A percentile compares a stretch with the other conserved stretches of the same genome.
Evolutionary conservation across 805 yeast species (phyloP).

Genomic region (Priceomyces melissophilus): DNA sequence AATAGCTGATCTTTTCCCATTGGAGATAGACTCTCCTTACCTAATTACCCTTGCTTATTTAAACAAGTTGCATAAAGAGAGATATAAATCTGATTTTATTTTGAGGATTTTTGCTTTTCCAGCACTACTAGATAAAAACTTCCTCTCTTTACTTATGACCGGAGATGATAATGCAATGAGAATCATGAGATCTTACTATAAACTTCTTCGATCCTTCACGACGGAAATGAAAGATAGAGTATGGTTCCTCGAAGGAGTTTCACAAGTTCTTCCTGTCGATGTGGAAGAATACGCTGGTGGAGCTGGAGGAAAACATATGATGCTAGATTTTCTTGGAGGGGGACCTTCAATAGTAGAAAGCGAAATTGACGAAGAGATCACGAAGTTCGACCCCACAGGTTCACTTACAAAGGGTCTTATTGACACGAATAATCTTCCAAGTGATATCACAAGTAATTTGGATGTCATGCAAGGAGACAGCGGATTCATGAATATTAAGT

Average conservation of each 20-base stretch:
- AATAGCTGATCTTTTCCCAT: slow-evolving; percentile 82
- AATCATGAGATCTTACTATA: slow-evolving; percentile 85
- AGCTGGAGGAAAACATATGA: slow-evolving; percentile 86
- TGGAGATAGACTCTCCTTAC: slow-evolving; percentile 78
- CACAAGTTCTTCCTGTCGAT: slow-evolving; percentile 84
- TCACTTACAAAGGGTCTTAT: slow-evolving; percentile 44
- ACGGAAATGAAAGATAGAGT: slow-evolving; percentile 84
- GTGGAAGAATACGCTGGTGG: slow-evolving; percentile 89
- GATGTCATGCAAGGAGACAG: slow-evolving; percentile 51
- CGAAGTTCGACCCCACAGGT: slow-evolving; percentile 42
- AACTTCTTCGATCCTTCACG: slow-evolving; percentile 74
- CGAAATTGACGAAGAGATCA: slow-evolving; percentile 38
- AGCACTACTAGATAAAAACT: slow-evolving; percentile 79
- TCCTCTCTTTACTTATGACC: slow-evolving; percentile 71
- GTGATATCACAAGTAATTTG: slow-evolving; percentile 49
- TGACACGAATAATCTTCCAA: slow-evolving; percentile 56
- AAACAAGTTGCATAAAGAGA: slow-evolving; percentile 77
- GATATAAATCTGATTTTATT: slow-evolving; percentile 81
- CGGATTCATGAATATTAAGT: slow-evolving; percentile 35
- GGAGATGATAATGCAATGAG: slow-evolving; percentile 89
- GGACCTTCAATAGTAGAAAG: slow-evolving; percentile 40
- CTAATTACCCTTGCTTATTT: slow-evolving; percentile 81
- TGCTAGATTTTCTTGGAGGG: slow-evolving; percentile 83
- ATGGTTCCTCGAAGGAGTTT: slow-evolving; percentile 92
- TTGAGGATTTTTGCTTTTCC: slow-evolving; percentile 89